Evolutionary conservation across 2,329 filamentous ascomycete species (phyloP).

Genomic region (Talaromyces pinophilus): DNA sequence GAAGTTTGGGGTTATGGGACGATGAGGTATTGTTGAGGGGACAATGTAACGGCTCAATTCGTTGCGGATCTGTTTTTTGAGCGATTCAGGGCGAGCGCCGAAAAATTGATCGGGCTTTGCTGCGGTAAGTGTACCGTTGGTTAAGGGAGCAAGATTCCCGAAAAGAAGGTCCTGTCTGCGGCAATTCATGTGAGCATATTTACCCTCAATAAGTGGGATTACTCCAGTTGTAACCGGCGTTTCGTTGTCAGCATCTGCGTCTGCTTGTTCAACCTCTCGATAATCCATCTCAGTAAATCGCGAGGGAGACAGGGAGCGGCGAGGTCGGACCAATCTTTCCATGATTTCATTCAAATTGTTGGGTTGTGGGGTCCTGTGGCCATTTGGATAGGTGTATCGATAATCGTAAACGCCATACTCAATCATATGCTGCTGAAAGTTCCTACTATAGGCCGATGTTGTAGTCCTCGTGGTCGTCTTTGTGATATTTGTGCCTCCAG

Average conservation of each 20-base stretch:
- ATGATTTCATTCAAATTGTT: background rate
- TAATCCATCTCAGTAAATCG: background rate
- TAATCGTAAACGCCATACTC: background rate
- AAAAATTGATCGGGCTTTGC: conserved; percentile 38
- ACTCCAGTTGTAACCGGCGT: background rate
- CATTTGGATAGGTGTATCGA: background rate
- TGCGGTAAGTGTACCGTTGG: conserved; percentile 30
- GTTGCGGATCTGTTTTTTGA: background rate
- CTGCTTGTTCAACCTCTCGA: background rate
- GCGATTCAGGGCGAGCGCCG: conserved; percentile 26
- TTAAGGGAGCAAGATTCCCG: conserved; percentile 40
- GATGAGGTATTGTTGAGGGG: background rate
- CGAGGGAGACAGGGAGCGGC: background rate
- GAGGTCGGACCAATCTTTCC: background rate
- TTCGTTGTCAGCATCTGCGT: background rate
- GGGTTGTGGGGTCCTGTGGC: background rate
- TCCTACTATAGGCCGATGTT: background rate
- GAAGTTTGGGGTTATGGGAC: background rate
- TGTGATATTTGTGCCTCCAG: background rate
- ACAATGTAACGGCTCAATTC: background rate
- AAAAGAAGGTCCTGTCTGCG: conserved; percentile 28
- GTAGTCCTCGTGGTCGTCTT: background rate
- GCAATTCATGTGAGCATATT: too few species aligned
- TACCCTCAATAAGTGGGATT: background rate
- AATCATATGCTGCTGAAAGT: background rate